A percentile compares a stretch with the other conserved stretches of the same genome.
These are phyloP conservation scores for Flaveria robusta DNA, from an alignment of 129 eudicot species.

Conservation along the genomic window DNA sequence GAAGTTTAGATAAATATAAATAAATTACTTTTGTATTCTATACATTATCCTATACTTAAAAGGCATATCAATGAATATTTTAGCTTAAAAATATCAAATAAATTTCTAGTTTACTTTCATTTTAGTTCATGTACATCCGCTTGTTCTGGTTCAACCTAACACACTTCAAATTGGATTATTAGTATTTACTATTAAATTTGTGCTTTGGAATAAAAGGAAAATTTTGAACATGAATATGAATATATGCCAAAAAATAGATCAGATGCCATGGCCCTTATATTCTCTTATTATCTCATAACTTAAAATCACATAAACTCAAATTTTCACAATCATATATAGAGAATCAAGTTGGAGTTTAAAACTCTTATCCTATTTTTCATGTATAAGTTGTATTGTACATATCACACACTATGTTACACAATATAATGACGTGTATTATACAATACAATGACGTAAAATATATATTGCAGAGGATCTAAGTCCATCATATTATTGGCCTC, in stretches of 20 bases:
- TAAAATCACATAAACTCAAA: not conserved
- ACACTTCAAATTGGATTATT: slow-evolving; percentile 27
- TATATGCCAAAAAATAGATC: slow-evolving; percentile 31
- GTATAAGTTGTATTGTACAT: no score
- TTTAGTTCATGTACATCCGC: not conserved
- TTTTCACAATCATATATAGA: not conserved
- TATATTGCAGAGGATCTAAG: not conserved
- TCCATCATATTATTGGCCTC: not conserved
- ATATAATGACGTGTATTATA: not conserved
- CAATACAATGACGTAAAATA: not conserved
- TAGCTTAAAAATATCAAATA: not conserved
- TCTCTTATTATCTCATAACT: slow-evolving; percentile 31
- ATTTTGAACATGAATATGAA: slow-evolving; percentile 33
- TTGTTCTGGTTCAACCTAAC: slow-evolving; percentile 24
- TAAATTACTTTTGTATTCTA: not conserved
- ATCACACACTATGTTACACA: no score
- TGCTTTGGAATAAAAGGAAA: slow-evolving; percentile 42
- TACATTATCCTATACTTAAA: not conserved
- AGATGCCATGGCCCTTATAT: slow-evolving; percentile 24
- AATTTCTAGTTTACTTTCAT: not conserved
- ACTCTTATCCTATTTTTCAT: no score
- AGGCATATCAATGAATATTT: no score
- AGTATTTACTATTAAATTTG: slow-evolving; percentile 30
- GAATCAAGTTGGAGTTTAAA: no score
- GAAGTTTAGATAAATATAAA: not conserved